A percentile compares a stretch with the other conserved stretches of the same genome.
Evolutionary conservation across 1,284 basidiomycete species (phyloP).

Genomic region (Dichomitus squalens): DNA sequence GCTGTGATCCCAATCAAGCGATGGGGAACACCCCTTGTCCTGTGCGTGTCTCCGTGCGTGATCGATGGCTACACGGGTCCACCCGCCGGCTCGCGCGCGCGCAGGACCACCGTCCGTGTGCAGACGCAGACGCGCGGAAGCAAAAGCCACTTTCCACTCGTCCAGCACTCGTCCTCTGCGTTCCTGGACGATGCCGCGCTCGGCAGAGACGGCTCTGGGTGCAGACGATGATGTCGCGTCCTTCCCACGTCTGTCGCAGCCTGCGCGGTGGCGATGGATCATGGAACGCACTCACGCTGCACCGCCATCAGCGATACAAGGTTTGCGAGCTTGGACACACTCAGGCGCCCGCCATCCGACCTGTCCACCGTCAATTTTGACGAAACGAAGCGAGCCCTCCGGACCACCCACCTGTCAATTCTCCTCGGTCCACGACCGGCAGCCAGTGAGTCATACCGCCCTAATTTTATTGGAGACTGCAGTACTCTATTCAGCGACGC

Average conservation of each 20-base stretch:
- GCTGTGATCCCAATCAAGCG: slow-evolving; percentile 9
- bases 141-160: no score
- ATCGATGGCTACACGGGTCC: slow-evolving; percentile 1
- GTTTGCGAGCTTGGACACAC: neutral
- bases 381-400: no score
- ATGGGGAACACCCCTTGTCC: neutral
- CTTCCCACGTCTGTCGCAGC: slow-evolving; percentile 4
- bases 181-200: neutral
- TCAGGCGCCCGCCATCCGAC: no score
- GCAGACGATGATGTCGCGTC: neutral
- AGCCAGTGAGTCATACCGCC: no score
- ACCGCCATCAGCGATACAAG: slow-evolving; percentile 12
- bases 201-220: neutral
- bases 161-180: neutral
- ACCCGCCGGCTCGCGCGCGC: neutral
- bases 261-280: slow-evolving; percentile 1
- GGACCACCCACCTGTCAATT: no score
- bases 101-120: no score
- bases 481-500: neutral
- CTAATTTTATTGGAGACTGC: neutral
- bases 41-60: slow-evolving; percentile 4
- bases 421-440: no score
- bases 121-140: neutral
- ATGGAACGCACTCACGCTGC: slow-evolving; percentile 6
- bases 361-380: no score